phyloP scores from a whole-genome alignment of 2,329 filamentous ascomycete species.

The Trichoderma semiorbis region DNA sequence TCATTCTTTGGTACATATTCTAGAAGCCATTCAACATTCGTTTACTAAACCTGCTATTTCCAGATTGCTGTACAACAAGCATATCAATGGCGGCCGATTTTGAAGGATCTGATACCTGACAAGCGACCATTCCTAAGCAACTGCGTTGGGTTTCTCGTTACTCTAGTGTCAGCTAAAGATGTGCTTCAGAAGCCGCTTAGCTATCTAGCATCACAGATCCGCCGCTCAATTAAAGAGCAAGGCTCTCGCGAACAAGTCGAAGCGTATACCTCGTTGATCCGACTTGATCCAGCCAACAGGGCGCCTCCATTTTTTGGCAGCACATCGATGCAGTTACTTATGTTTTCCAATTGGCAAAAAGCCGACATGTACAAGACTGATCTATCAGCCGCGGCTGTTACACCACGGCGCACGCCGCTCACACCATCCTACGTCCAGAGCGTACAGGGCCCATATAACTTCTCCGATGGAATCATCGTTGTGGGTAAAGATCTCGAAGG shows the following conservation, averaged over 20 bases:
- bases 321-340: neutral
- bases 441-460: neutral
- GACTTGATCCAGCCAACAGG: neutral
- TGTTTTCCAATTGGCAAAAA: constrained; percentile 9
- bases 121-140: neutral
- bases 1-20: neutral
- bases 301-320: constrained; percentile 1
- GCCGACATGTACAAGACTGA: neutral
- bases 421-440: neutral
- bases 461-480: neutral
- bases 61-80: constrained; percentile 5
- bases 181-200: neutral
- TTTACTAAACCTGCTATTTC: neutral
- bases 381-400: neutral
- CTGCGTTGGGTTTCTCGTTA: constrained; percentile 4
- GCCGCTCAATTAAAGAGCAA: neutral
- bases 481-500: neutral
- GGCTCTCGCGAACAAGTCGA: neutral
- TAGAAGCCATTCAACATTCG: neutral
- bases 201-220: neutral
- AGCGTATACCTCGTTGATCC: neutral
- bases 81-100: neutral
- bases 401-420: neutral
- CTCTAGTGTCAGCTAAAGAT: neutral
- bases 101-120: neutral